Evolutionary conservation across 2,329 filamentous ascomycete species (phyloP).

Genomic region (Fulvia fulva): DNA sequence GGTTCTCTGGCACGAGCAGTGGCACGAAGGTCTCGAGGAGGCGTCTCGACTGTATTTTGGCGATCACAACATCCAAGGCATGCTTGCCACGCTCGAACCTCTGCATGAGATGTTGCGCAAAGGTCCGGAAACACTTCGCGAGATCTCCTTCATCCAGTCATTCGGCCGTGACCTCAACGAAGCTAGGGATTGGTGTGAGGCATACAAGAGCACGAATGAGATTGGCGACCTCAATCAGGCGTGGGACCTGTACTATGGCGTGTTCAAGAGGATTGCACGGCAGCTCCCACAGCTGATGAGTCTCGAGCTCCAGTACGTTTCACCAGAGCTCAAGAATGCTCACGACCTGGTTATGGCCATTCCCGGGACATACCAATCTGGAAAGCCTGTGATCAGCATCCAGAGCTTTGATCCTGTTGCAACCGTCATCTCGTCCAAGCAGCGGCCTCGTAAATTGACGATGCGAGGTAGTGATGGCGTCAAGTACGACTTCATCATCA

Average conservation of each 20-base stretch:
- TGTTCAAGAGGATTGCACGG: constrained; percentile 90
- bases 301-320: constrained; percentile 93
- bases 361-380: constrained; percentile 88
- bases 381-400: constrained; percentile 76
- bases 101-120: constrained; percentile 86
- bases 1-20: constrained; percentile 96
- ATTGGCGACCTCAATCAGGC: constrained; percentile 94
- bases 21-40: constrained; percentile 97
- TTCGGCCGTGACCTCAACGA: constrained; percentile 95
- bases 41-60: constrained; percentile 95
- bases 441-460: constrained; percentile 84
- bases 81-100: constrained; percentile 87
- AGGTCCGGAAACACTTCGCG: constrained; percentile 86
- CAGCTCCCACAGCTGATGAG: constrained; percentile 90
- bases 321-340: constrained; percentile 82
- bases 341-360: constrained; percentile 86
- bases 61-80: constrained; percentile 94
- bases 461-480: constrained; percentile 85
- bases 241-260: constrained; percentile 98
- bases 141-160: constrained; percentile 95
- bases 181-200: constrained; percentile 91
- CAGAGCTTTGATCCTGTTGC: constrained; percentile 85
- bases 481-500: constrained; percentile 83
- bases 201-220: constrained; percentile 84
- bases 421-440: constrained; percentile 93